Evolutionary conservation across 2,329 filamentous ascomycete species (phyloP), one percentile per base, ranked within the genome.

Genomic region (Cryphonectria parasitica): DNA sequence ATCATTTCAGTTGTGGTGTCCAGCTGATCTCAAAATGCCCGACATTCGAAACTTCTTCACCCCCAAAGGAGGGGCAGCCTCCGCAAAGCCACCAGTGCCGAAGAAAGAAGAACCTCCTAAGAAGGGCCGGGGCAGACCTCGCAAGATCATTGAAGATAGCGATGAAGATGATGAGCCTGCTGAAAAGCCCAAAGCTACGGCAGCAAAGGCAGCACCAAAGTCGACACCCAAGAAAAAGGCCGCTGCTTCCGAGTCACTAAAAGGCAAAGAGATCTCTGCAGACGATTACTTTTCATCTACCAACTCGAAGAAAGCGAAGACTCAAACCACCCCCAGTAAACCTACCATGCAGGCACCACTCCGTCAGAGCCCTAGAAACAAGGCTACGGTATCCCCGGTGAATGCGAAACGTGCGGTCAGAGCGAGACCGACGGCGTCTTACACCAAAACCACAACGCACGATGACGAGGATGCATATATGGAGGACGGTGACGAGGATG

Each of bases 31-130:
- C 75, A 61, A 41, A 13, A 93, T 93, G 91, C 87, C 90, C 68
- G 91, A 94, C 81, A 94, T 94, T 74, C 85, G 91, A 76, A 91
- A 82, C 77, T 94, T 93, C 80, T 94, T 94, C 82, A 90, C 90
- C 68, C 89, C 89, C 71, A 90, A 90, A 77, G 84, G 85, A 31
- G 80, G 83, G 69, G 81, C 84, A 76, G 82, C 82, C 67, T 79
- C 82, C 28, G 81, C 80, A 72, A 77, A 81, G 68, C 71, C 80
- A 80, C 74, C 76, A 77, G 28, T 56, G 36, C 58, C 72, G 3
- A 73, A 72, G 56, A 73, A 69, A 45, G 70, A 72, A 41, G 71
- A 70, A 25, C 68, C 69, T 56, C 58, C 62, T 52, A 79, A 80
- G 74, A 82, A 85, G 76, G 78, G 83, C 74, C 76, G 71, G 73